phyloP scores from a whole-genome alignment of 129 eudicot genomes.

The Arctium lappa region DNA sequence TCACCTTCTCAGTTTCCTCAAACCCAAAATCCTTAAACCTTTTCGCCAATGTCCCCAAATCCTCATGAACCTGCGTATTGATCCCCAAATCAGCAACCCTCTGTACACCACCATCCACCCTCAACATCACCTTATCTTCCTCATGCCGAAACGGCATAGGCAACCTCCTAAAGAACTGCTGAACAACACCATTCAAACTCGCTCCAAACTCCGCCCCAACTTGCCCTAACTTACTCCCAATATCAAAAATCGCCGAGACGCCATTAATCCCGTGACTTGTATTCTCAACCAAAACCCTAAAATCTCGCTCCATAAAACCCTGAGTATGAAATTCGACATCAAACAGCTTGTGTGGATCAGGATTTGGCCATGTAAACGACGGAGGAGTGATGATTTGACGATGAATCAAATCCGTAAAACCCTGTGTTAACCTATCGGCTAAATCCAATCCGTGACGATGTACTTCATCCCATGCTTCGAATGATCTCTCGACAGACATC shows the following conservation, averaged over 20 bases:
- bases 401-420: constrained; percentile 69
- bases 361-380: constrained; percentile 59
- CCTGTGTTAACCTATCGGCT: constrained; percentile 74
- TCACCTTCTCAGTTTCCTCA: constrained; percentile 36
- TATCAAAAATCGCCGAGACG: constrained; percentile 65
- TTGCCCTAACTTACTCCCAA: constrained; percentile 76
- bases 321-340: constrained; percentile 61
- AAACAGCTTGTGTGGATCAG: constrained; percentile 46
- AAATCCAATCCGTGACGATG: constrained; percentile 81
- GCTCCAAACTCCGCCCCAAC: constrained; percentile 86
- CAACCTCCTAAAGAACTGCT: constrained; percentile 59
- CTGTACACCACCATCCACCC: constrained; percentile 17
- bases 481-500: constrained; percentile 74
- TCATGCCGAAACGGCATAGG: constrained; percentile 55
- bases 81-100: constrained; percentile 39
- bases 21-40: constrained; percentile 51
- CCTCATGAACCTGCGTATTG: constrained; percentile 48
- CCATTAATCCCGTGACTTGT: constrained; percentile 44
- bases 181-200: constrained; percentile 57
- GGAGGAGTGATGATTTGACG: constrained; percentile 85
- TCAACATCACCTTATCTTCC: constrained; percentile 30
- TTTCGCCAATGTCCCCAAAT: constrained; percentile 61
- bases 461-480: constrained; percentile 95
- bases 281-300: constrained; percentile 41
- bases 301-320: constrained; percentile 45